Evolutionary conservation across 305 asterid genomes (phyloP).

Genomic region (Stenogyne calaminthoides): DNA sequence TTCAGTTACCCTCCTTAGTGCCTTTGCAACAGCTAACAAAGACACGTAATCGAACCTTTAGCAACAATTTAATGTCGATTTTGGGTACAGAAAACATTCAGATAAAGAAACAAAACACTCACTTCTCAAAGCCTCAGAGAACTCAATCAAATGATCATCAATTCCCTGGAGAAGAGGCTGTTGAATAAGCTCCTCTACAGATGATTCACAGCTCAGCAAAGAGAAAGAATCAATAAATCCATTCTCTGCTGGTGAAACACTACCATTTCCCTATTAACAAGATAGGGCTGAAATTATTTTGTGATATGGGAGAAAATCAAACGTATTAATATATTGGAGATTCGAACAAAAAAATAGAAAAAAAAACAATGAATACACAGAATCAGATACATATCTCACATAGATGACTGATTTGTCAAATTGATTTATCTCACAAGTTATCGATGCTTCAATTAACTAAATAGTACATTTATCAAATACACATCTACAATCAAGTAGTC

Average conservation of each 20-base stretch:
- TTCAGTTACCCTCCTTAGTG: slow-evolving; percentile 75
- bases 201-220: slow-evolving; percentile 55
- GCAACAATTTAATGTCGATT: background rate
- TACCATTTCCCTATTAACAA: slow-evolving; percentile 51
- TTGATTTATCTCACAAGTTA: background rate
- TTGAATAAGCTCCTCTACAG: slow-evolving; percentile 67
- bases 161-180: slow-evolving; percentile 77
- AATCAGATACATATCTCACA: background rate
- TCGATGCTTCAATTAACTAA: background rate
- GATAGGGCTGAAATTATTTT: background rate
- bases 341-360: slow-evolving; percentile 18
- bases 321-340: background rate
- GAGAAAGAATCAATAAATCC: slow-evolving; percentile 51
- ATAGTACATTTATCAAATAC: background rate
- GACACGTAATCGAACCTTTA: slow-evolving; percentile 18
- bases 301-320: background rate
- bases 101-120: slow-evolving; percentile 24
- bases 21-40: slow-evolving; percentile 81
- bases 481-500: background rate
- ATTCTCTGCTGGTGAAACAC: slow-evolving; percentile 56
- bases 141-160: slow-evolving; percentile 86
- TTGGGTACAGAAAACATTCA: background rate
- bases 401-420: background rate
- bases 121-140: slow-evolving; percentile 95
- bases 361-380: background rate